Evolutionary conservation across 495 filamentous ascomycete genomes (phyloP).

Genomic region (Aspergillus sclerotioniger): DNA sequence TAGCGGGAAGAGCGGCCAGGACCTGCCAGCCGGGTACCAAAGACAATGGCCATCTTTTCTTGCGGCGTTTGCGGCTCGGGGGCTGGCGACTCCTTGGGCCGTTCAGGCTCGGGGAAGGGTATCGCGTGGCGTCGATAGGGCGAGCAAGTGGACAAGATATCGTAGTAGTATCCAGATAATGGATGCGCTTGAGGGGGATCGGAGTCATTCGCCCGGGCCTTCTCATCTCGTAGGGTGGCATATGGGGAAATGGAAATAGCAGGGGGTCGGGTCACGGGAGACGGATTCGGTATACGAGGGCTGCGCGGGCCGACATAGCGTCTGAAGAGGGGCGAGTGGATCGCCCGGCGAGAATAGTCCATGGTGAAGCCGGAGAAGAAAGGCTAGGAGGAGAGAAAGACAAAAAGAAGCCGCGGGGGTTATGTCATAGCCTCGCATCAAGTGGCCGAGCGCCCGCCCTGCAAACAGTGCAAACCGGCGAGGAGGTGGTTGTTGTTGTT

Average conservation of each 20-base stretch:
- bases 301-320: not conserved
- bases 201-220: slow-evolving; percentile 10
- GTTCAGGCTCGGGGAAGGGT: slow-evolving; percentile 19
- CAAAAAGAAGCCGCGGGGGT: not conserved
- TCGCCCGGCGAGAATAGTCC: slow-evolving; percentile 27
- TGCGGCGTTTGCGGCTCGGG: slow-evolving; percentile 37
- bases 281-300: not conserved
- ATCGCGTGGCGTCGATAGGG: slow-evolving; percentile 25
- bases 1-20: slow-evolving; percentile 62
- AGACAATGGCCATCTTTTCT: slow-evolving; percentile 66
- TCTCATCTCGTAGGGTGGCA: slow-evolving; percentile 16
- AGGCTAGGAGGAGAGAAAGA: not conserved
- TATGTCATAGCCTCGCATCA: slow-evolving; percentile 13
- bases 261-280: slow-evolving; percentile 15
- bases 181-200: slow-evolving; percentile 34
- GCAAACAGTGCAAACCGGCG: slow-evolving; percentile 43
- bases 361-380: slow-evolving; percentile 22
- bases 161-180: slow-evolving; percentile 42
- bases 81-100: slow-evolving; percentile 25
- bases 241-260: no score
- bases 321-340: slow-evolving; percentile 21
- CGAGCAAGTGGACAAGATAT: slow-evolving; percentile 33
- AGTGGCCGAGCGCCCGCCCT: slow-evolving; percentile 15
- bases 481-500: no score
- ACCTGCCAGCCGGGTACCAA: slow-evolving; percentile 72